Evolutionary conservation across 352 stramenopile genomes (phyloP), one percentile per base, ranked within the genome.

Genomic region (Pythium plurisporium): DNA sequence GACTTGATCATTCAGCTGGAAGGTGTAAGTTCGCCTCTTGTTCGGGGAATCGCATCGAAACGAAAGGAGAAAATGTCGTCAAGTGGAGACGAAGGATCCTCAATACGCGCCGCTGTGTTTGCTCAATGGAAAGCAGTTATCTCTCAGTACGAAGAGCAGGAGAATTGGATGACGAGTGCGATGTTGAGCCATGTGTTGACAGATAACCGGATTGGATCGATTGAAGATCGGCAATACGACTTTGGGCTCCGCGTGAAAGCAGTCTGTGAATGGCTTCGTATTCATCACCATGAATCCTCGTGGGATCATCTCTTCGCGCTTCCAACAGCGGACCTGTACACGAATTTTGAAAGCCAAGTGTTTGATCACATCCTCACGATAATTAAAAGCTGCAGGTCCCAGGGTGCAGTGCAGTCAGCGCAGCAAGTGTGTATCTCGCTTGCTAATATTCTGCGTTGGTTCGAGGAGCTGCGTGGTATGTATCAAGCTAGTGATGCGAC

Each of bases 171-270:
- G 26, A 64, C 66, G 30, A 73, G 73, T 53, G 79, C 75, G n/a
- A 23, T 87, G 2, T 31, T 88, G 12, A 75, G 66, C 33, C 46
- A 76, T 41, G 42, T 79, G 14, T 37, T 78, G 42, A 42, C 65
- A 10, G 22, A 65, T 64, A 20, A 44, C 17, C 30, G 55, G 40
- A 17, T 12, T 6, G 30, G 49, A 19, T 45, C 45, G 1, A 2
- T 23, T 0, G 44, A 47, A 4, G 52, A 61, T 14, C 53, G 20
- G 7, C 25, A 47, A 11, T 69, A 58, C 56, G 20, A 61, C 37
- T 88, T 91, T 60, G 82, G 77, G 8, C 64, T 87, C 19, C 68
- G 69, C 14, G 59, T 77, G 12, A 89, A 89, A 31, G 75, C 77
- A 7, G 59, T 86, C 25, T 77, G 72, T 57, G 54, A 60, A 30